Evolutionary conservation across 2,329 filamentous ascomycete species (phyloP).

Genomic region (Colletotrichum sp.): DNA sequence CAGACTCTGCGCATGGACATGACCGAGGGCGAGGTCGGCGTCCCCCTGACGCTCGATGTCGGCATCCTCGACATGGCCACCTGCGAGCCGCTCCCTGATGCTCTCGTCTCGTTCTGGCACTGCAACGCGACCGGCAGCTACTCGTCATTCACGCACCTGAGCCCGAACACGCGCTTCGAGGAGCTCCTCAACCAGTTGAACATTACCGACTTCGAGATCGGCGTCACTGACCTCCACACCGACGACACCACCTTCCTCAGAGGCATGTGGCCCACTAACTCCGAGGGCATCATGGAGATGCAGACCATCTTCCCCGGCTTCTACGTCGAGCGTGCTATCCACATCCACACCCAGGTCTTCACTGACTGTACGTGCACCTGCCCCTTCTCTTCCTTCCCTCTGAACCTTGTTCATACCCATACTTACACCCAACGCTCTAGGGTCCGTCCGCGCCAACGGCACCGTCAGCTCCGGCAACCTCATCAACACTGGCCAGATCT

Average conservation of each 20-base stretch:
- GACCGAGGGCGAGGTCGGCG: conserved; percentile 43
- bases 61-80: conserved; percentile 27
- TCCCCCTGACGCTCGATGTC: conserved; percentile 41
- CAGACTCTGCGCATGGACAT: conserved; percentile 51
- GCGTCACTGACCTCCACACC: conserved; percentile 1
- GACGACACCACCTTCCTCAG: conserved; percentile 9
- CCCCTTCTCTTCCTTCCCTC: not conserved
- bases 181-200: conserved; percentile 7
- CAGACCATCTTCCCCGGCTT: conserved; percentile 49
- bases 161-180: conserved; percentile 1
- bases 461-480: conserved; percentile 23
- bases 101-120: conserved; percentile 7
- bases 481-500: conserved; percentile 30
- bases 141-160: not conserved
- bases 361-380: conserved; percentile 2
- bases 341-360: conserved; percentile 51
- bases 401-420: too few relatives aligned
- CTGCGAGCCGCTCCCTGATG: conserved; percentile 18
- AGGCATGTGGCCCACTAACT: conserved; percentile 24
- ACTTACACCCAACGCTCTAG: not conserved
- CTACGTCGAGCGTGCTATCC: conserved; percentile 49
- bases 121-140: conserved; percentile 11
- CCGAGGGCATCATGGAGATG: conserved; percentile 37
- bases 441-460: conserved; percentile 19
- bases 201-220: not conserved